Evolutionary conservation across 306 rosid genomes (phyloP).

Genomic region (Quercus ilex): DNA sequence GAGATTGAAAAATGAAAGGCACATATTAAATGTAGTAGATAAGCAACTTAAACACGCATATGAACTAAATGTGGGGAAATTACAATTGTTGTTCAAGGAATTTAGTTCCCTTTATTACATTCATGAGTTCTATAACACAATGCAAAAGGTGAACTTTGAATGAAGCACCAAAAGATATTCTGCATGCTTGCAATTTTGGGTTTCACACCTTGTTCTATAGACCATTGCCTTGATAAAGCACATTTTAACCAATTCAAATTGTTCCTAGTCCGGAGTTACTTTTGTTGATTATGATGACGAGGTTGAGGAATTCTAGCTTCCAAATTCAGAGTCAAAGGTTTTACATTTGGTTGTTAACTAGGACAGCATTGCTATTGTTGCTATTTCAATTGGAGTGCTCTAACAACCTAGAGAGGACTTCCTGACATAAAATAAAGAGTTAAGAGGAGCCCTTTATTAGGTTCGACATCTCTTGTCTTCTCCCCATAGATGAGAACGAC

Average conservation of each 20-base stretch:
- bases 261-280: slow-evolving; percentile 37
- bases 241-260: slow-evolving; percentile 30
- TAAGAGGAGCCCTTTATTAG: too few relatives aligned
- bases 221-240: not conserved
- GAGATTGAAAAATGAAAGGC: too few relatives aligned
- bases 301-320: slow-evolving; percentile 38
- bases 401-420: too few relatives aligned
- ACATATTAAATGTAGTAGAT: not conserved
- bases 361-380: slow-evolving; percentile 23
- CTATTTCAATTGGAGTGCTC: too few relatives aligned
- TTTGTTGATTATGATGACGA: slow-evolving; percentile 27
- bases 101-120: not conserved
- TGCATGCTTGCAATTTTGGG: not conserved
- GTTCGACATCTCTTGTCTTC: too few relatives aligned
- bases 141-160: slow-evolving; percentile 21
- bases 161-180: not conserved
- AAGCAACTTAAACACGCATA: not conserved
- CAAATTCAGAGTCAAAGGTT: slow-evolving; percentile 41
- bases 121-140: not conserved
- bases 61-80: not conserved
- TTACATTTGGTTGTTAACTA: slow-evolving; percentile 41
- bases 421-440: too few relatives aligned
- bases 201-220: not conserved
- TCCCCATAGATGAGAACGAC: too few relatives aligned
- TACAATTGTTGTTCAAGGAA: not conserved